Evolutionary conservation across 2,329 filamentous ascomycete species (phyloP).

Genomic region (Ophiocordyceps camponoti-rufipedis): DNA sequence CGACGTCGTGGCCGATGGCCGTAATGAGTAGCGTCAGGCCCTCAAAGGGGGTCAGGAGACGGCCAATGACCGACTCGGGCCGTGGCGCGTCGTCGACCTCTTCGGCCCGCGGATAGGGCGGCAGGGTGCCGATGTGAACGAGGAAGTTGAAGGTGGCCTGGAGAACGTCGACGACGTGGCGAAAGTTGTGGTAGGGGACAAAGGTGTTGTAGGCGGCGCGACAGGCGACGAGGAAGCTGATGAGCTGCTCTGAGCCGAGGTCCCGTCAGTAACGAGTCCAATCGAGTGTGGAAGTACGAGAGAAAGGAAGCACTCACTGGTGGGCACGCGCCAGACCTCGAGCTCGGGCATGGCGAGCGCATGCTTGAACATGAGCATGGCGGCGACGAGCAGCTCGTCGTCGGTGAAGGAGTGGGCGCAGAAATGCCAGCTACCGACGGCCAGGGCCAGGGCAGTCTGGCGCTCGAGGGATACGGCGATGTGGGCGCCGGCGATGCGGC

Average conservation of each 20-base stretch:
- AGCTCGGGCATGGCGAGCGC: slow-evolving; percentile 67
- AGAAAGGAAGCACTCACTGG: slow-evolving; percentile 36
- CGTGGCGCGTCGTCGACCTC: slow-evolving; percentile 10
- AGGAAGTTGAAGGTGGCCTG: slow-evolving; percentile 88
- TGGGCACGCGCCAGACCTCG: slow-evolving; percentile 59
- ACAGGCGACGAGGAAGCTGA: slow-evolving; percentile 72
- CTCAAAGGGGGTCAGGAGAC: slow-evolving; percentile 70
- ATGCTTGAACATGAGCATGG: slow-evolving; percentile 80
- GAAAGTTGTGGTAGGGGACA: slow-evolving; percentile 95
- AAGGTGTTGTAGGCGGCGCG: slow-evolving; percentile 92
- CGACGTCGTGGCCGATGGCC: slow-evolving; percentile 95
- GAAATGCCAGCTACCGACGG: slow-evolving; percentile 70
- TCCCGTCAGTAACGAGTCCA: background rate
- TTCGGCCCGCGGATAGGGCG: slow-evolving; percentile 37
- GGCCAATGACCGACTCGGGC: slow-evolving; percentile 47
- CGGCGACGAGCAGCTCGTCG: slow-evolving; percentile 74
- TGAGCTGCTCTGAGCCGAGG: slow-evolving; percentile 46
- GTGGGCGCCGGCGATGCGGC: slow-evolving; percentile 44
- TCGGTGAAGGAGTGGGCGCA: slow-evolving; percentile 79
- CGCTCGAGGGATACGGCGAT: slow-evolving; percentile 50
- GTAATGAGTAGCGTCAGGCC: slow-evolving; percentile 78
- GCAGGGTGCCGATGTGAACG: slow-evolving; percentile 58
- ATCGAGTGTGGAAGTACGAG: background rate
- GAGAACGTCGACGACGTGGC: slow-evolving; percentile 88
- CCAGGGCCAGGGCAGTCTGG: slow-evolving; percentile 44